Percentiles rank a stretch among this genome's conserved stretches.
Evolutionary conservation across 2,329 filamentous ascomycete genomes (phyloP).

Genomic region (Ophiostoma piceae): DNA sequence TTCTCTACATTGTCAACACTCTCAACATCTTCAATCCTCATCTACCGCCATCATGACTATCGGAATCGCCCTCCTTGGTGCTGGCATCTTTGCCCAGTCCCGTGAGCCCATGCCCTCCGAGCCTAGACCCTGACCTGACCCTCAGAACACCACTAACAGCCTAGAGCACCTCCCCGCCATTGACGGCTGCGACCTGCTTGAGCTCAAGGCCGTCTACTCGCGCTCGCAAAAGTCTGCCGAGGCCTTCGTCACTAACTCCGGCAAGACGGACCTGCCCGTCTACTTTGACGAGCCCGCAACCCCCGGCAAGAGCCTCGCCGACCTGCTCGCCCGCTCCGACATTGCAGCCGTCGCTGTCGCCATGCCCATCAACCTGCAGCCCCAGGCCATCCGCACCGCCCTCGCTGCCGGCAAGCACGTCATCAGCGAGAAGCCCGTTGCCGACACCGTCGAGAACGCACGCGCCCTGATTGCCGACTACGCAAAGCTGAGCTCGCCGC

Average conservation of each 20-base stretch:
- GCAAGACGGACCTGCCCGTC: slow-evolving; percentile 38
- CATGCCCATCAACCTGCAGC: slow-evolving; percentile 60
- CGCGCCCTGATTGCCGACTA: slow-evolving; percentile 33
- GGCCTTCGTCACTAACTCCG: slow-evolving; percentile 35
- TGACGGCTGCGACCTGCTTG: slow-evolving; percentile 44
- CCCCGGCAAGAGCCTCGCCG: slow-evolving; percentile 43
- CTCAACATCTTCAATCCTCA: not conserved
- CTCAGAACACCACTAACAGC: not conserved
- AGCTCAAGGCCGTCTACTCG: slow-evolving; percentile 62
- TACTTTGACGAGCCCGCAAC: slow-evolving; percentile 52
- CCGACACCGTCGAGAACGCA: slow-evolving; percentile 43
- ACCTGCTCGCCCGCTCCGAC: slow-evolving; percentile 50
- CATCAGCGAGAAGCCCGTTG: slow-evolving; percentile 64
- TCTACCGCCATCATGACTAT: slow-evolving; percentile 26
- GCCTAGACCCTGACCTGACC: not conserved
- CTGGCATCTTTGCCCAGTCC: slow-evolving; percentile 35
- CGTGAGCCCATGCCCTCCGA: slow-evolving; percentile 26
- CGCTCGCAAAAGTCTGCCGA: slow-evolving; percentile 56
- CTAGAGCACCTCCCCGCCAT: slow-evolving; percentile 50
- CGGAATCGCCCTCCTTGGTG: slow-evolving; percentile 35
- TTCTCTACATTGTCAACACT: not conserved
- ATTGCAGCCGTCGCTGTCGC: slow-evolving; percentile 52
- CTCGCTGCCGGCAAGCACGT: slow-evolving; percentile 65
- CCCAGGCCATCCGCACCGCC: slow-evolving; percentile 52
- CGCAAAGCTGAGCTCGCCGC: slow-evolving; percentile 28